Conservation (phyloP, 164 flowering plant genomes). For the Vitis riparia region DNA sequence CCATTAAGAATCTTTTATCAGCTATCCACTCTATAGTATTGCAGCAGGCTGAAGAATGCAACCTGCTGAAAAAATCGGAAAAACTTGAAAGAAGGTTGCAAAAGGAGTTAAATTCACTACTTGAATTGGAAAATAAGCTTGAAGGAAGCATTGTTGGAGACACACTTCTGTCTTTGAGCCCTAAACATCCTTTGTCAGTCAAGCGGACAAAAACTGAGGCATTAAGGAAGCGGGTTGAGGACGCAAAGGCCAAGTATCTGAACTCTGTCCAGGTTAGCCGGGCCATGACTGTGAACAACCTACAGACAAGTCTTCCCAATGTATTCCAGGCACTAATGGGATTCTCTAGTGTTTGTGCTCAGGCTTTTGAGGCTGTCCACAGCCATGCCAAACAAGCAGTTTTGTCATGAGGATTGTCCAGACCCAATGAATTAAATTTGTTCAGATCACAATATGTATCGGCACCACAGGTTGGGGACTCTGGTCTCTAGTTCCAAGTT, state of each 20-base stretch:
- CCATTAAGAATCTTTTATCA: constrained; percentile 58
- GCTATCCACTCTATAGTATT: constrained; percentile 53
- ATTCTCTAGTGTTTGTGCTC: constrained; percentile 51
- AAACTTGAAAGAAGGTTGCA: constrained; percentile 57
- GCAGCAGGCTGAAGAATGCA: constrained; percentile 66
- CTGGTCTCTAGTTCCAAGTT: neutral
- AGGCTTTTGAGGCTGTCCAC: constrained; percentile 50
- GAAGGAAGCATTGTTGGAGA: constrained; percentile 26
- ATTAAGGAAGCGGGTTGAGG: constrained; percentile 48
- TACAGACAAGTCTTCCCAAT: constrained; percentile 66
- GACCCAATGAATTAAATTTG: constrained; percentile 5
- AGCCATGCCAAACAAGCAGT: constrained; percentile 15
- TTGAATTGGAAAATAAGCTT: constrained; percentile 58
- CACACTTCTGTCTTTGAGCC: constrained; percentile 25
- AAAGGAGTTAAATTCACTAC: constrained; percentile 46
- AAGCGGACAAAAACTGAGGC: constrained; percentile 57
- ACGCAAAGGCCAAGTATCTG: constrained; percentile 56
- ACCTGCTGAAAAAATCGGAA: constrained; percentile 39
- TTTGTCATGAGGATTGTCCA: constrained; percentile 6
- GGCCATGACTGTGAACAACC: constrained; percentile 61
- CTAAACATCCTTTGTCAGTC: constrained; percentile 52
- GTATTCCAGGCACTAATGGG: constrained; percentile 64
- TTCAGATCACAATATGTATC: neutral
- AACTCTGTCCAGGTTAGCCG: constrained; percentile 44
- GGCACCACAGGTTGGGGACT: neutral